These are phyloP conservation scores for Ogataea saltuana DNA, from an alignment of 805 yeast genomes.

Conservation along the genomic window DNA sequence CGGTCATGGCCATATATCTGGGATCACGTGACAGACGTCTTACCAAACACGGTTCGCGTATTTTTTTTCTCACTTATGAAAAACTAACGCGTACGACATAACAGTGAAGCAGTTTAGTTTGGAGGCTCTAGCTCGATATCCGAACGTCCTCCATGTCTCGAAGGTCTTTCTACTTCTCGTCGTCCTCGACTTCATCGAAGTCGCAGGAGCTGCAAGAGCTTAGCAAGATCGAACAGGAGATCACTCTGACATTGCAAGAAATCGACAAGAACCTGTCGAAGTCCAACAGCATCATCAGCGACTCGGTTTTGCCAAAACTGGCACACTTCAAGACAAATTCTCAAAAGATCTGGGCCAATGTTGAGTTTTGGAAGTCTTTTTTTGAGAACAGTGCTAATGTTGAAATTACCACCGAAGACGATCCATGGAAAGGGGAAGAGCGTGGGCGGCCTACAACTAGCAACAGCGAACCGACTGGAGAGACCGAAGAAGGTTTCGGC, in stretches of 20 bases:
- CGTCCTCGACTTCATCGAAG: conserved; percentile 23
- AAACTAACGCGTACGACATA: conserved; percentile 1
- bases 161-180: conserved; percentile 34
- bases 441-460: too few species aligned
- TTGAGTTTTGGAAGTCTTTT: conserved; percentile 74
- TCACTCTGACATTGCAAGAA: conserved; percentile 72
- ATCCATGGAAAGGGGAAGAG: conserved; percentile 5
- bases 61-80: neutral
- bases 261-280: conserved; percentile 73
- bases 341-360: conserved; percentile 62
- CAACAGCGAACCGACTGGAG: too few species aligned
- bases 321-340: conserved; percentile 59
- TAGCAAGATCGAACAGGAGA: conserved; percentile 76
- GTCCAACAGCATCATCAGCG: conserved; percentile 67
- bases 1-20: too few species aligned
- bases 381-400: conserved; percentile 52
- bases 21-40: conserved; percentile 1
- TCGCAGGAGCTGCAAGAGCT: conserved; percentile 39
- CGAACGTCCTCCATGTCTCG: conserved; percentile 20
- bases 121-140: too few species aligned
- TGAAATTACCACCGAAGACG: conserved; percentile 28
- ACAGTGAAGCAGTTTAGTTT: too few species aligned
- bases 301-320: conserved; percentile 66
- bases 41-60: too few species aligned
- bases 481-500: too few species aligned